These are phyloP conservation scores for Lobosporangium transversale DNA, from an alignment of 192 early-diverging fungal species.

Conservation along the genomic window DNA sequence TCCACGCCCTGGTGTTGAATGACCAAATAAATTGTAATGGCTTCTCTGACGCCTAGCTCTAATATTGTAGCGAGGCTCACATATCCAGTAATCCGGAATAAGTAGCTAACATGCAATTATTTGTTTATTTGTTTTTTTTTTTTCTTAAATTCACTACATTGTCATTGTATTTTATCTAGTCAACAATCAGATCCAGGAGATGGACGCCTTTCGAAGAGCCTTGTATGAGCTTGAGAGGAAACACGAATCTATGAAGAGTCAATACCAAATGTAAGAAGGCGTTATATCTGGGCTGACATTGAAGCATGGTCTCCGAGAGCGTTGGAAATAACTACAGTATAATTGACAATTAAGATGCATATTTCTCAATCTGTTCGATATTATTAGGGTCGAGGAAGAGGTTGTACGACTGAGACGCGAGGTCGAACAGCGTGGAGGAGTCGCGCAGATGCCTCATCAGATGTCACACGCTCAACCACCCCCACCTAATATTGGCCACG, in stretches of 20 bases:
- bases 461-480: constrained; percentile 64
- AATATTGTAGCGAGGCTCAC: too few relatives aligned
- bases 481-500: constrained; percentile 72
- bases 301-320: background rate
- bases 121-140: too few relatives aligned
- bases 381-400: constrained; percentile 81
- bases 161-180: constrained; percentile 54
- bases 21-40: too few relatives aligned
- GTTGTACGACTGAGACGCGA: constrained; percentile 83
- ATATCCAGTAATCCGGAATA: too few relatives aligned
- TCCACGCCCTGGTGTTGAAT: too few relatives aligned
- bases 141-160: too few relatives aligned
- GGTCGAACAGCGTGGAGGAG: constrained; percentile 76
- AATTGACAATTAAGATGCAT: too few relatives aligned
- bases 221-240: constrained; percentile 84
- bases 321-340: background rate
- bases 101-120: too few relatives aligned
- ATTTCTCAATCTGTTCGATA: constrained; percentile 14
- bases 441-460: constrained; percentile 59
- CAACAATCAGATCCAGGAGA: constrained; percentile 80
- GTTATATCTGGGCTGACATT: background rate
- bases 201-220: constrained; percentile 78
- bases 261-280: constrained; percentile 63
- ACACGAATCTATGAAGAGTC: constrained; percentile 79
- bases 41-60: too few relatives aligned